Conservation (phyloP, 2,329 filamentous ascomycete species). For the Penicillium hordei region DNA sequence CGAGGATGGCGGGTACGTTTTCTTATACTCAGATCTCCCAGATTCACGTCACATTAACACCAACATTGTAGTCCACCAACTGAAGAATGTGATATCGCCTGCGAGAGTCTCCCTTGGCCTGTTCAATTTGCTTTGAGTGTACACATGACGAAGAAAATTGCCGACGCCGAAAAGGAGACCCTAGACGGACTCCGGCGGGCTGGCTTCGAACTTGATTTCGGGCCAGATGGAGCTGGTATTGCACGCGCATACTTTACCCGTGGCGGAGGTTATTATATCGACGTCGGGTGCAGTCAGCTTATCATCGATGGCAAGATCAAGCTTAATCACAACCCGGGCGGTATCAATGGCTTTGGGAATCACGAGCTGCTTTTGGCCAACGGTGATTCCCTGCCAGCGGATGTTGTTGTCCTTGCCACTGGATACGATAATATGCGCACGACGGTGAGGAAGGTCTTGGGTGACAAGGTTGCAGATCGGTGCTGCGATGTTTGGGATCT, state of each 20-base stretch:
- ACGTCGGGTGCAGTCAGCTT: conserved; percentile 55
- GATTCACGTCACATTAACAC: background rate
- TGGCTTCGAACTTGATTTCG: conserved; percentile 48
- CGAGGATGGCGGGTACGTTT: conserved; percentile 43
- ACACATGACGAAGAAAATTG: conserved; percentile 44
- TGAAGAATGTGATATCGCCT: conserved; percentile 53
- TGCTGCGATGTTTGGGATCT: conserved; percentile 62
- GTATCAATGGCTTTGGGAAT: conserved; percentile 54
- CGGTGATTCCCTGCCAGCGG: conserved; percentile 57
- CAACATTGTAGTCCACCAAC: conserved; percentile 41
- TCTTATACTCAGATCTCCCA: too few species aligned
- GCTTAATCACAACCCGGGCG: conserved; percentile 57
- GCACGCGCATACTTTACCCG: conserved; percentile 47
- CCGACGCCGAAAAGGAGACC: conserved; percentile 43
- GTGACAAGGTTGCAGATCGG: conserved; percentile 59
- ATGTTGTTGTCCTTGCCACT: conserved; percentile 64
- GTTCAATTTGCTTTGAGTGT: conserved; percentile 50
- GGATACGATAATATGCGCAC: conserved; percentile 69
- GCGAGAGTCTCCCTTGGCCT: conserved; percentile 49
- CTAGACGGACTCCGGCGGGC: conserved; percentile 49
- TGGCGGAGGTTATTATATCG: conserved; percentile 61
- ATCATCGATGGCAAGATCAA: conserved; percentile 61
- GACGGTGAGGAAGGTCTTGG: conserved; percentile 61
- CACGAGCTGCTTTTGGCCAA: conserved; percentile 53
- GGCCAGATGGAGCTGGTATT: conserved; percentile 45